Evolutionary conservation across 208 protist genomes (phyloP).

Genomic region (Leptomonas seymouri): DNA sequence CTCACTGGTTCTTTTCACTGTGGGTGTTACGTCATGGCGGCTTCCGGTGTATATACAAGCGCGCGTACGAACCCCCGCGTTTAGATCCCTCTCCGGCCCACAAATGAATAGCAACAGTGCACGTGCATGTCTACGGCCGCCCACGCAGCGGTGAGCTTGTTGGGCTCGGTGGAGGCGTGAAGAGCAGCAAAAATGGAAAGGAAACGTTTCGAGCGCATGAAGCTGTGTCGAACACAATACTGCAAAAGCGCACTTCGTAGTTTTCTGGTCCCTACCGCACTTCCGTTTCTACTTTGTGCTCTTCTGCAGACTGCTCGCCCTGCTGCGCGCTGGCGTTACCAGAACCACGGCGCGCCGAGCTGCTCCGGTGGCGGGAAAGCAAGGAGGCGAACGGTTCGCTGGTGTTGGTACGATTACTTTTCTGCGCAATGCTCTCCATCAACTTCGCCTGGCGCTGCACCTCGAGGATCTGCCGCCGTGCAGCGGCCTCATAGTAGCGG

Average conservation of each 20-base stretch:
- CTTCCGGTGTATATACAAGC: no score
- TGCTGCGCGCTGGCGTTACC: neutral
- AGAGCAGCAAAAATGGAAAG: neutral
- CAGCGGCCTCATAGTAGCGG: constrained; percentile 30
- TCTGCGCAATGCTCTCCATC: constrained; percentile 33
- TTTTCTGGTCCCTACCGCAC: neutral
- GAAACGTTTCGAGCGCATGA: neutral
- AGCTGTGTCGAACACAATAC: neutral
- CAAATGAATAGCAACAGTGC: neutral
- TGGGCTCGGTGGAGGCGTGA: neutral
- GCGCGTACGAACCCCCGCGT: neutral
- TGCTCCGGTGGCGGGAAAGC: constrained; percentile 24
- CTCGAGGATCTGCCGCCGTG: constrained; percentile 33
- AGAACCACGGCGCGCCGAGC: constrained; percentile 2
- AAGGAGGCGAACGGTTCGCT: constrained; percentile 34
- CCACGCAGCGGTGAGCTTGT: neutral
- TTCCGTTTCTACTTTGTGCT: constrained; percentile 1
- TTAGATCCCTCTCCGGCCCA: neutral
- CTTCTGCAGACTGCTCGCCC: neutral
- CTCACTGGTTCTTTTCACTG: no score
- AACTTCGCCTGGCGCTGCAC: constrained; percentile 31
- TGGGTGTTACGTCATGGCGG: no score
- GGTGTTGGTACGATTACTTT: constrained; percentile 19
- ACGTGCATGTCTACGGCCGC: neutral
- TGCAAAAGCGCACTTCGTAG: neutral